Evolutionary conservation across 176 grass and related monocot genomes (phyloP), one percentile per base, ranked within the genome.

Genomic region (Oryza officinalis): DNA sequence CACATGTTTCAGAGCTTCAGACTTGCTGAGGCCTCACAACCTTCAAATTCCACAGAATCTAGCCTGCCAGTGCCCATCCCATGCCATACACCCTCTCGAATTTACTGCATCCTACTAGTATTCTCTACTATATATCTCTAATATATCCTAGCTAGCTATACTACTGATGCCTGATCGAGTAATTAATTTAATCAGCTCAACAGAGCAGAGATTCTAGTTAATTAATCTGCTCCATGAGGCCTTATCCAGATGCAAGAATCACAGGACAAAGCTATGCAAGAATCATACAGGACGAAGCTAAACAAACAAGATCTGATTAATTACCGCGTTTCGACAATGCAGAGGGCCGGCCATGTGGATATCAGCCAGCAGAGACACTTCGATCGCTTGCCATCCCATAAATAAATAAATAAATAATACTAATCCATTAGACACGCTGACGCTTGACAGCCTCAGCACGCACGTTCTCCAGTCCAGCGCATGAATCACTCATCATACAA

Each of bases 1-100:
- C 78, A 25, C 64, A 75, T 10, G 69, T 63, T 80, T 15, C 84
- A 74, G 69, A 5, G 18, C 20, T 28, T 46, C 45, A 18, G 60
- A 67, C 77, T 65, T 79, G 5, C 46, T 79, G 11, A 84, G 18
- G 79, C 1, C 18, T 63, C 20, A 74, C 57, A 45, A 13, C 15
- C 63, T 23, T 44, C 40, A 41, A 44, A 28, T 41, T 10, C 44
- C 44, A 67, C 8, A 84, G 43, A 67, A 68, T 68, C 75, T 63
- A 63, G 4, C 57, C 43, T 11, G 52, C 20, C 57, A 35, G 6
- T 35, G 33, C 33, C 32, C 4, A 52, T 61, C 2, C 57, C 57
- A 25, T 25, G 57, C 57, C 52, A 57, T 45, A 45, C 43, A 13
- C 43, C 9, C 13, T 71, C 63, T 28, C 9, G 12, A 23, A 28